Conservation (phyloP, 306 rosid species). For the Prunus dulcis region DNA sequence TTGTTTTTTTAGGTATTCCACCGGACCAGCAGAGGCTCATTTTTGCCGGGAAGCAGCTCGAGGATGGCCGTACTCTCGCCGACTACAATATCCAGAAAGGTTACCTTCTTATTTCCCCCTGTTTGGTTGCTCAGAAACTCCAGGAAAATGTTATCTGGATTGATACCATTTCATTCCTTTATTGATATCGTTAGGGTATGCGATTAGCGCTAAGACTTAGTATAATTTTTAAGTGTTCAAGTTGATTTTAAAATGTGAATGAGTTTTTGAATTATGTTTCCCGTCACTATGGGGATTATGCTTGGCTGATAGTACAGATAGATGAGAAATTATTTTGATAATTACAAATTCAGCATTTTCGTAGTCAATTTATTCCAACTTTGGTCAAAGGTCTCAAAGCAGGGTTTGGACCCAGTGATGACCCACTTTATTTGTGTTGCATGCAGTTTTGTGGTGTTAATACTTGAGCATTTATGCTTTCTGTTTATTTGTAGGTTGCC, state of each 20-base stretch:
- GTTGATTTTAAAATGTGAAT: neutral
- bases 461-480: neutral
- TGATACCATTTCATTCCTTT: neutral
- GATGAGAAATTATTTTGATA: neutral
- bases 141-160: neutral
- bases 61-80: conserved; percentile 97
- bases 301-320: neutral
- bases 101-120: neutral
- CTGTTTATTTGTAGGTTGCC: neutral
- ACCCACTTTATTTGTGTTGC: neutral
- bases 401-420: neutral
- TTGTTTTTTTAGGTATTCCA: conserved; percentile 55
- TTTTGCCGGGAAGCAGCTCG: conserved; percentile 96
- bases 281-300: neutral
- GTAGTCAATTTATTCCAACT: neutral
- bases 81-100: conserved; percentile 98
- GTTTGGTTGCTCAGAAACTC: neutral
- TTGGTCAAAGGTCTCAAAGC: neutral
- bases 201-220: no score
- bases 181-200: no score
- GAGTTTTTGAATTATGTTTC: neutral
- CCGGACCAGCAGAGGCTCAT: conserved; percentile 98
- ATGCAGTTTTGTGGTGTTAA: neutral
- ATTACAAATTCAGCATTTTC: neutral
- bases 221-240: neutral